Conservation (phyloP, 2,329 filamentous ascomycete genomes). For the Ophiostoma quercus region DNA sequence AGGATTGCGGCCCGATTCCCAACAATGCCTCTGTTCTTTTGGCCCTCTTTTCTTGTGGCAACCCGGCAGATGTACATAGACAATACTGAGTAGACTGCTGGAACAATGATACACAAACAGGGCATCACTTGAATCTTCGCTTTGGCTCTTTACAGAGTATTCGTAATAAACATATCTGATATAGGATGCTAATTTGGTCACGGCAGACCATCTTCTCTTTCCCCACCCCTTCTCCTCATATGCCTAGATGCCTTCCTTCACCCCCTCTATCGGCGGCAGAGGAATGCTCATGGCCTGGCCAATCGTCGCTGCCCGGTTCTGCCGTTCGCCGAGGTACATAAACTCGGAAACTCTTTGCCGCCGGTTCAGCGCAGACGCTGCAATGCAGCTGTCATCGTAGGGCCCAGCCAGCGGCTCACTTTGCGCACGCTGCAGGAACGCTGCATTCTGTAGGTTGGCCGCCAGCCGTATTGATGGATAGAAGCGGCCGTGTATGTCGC, state of each 20-base stretch:
- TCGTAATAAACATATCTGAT: neutral
- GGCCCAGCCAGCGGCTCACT: conserved; percentile 22
- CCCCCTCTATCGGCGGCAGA: conserved; percentile 31
- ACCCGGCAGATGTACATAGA: neutral
- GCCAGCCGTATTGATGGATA: conserved; percentile 53
- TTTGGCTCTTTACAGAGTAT: neutral
- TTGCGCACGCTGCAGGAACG: conserved; percentile 29
- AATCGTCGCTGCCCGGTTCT: conserved; percentile 41
- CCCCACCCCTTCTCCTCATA: neutral
- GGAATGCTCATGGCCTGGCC: conserved; percentile 40
- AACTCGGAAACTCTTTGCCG: conserved; percentile 42
- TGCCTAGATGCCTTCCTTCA: conserved; percentile 1
- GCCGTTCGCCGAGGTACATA: conserved; percentile 40
- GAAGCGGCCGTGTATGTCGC: conserved; percentile 50
- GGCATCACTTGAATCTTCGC: neutral
- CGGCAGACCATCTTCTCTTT: neutral
- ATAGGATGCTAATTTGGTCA: neutral
- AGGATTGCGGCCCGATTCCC: neutral
- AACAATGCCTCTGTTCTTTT: neutral
- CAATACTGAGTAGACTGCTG: neutral
- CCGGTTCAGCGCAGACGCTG: conserved; percentile 48
- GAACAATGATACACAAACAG: too few species aligned
- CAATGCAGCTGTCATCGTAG: conserved; percentile 30
- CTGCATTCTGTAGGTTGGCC: conserved; percentile 40
- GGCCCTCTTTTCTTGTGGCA: neutral